These are phyloP conservation scores for Phytophthora vignae DNA, from an alignment of 352 stramenopile genomes.

Conservation along the genomic window DNA sequence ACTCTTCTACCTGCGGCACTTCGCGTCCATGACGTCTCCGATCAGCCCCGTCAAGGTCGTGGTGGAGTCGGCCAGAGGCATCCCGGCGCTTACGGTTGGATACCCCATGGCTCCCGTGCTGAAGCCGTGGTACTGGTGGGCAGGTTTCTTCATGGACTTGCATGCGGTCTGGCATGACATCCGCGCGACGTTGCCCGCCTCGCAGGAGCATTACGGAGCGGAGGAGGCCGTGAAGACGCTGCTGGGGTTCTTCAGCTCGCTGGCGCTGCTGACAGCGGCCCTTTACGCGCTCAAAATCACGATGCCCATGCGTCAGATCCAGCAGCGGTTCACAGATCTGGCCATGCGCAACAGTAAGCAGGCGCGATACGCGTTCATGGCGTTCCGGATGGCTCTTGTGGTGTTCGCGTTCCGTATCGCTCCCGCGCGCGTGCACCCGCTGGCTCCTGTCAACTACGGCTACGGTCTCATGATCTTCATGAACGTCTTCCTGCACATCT, in stretches of 20 bases:
- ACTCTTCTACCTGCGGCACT: constrained; percentile 85
- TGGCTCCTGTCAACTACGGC: constrained; percentile 78
- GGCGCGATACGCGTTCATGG: constrained; percentile 56
- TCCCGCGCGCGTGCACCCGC: constrained; percentile 67
- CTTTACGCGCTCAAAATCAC: constrained; percentile 74
- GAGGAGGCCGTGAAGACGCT: constrained; percentile 79
- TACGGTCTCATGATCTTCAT: constrained; percentile 82
- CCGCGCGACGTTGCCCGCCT: constrained; percentile 69
- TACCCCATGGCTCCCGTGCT: constrained; percentile 90
- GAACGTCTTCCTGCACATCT: constrained; percentile 85
- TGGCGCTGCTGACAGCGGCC: constrained; percentile 65
- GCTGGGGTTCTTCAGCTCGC: constrained; percentile 56
- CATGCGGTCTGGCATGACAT: constrained; percentile 89
- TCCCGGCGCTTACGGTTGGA: constrained; percentile 83
- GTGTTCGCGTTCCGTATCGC: constrained; percentile 64
- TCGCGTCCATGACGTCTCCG: constrained; percentile 87
- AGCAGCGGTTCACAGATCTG: constrained; percentile 67
- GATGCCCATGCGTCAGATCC: constrained; percentile 66
- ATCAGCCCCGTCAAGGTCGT: constrained; percentile 89
- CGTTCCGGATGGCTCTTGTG: constrained; percentile 68
- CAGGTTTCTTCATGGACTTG: constrained; percentile 82
- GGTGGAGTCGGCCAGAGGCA: constrained; percentile 78
- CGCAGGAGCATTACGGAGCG: constrained; percentile 72
- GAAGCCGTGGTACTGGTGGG: constrained; percentile 92
- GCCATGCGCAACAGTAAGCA: constrained; percentile 62